Base-by-base conservation (phyloP, 2,329 filamentous ascomycete species). In the Trematosphaeria pertusa region DNA sequence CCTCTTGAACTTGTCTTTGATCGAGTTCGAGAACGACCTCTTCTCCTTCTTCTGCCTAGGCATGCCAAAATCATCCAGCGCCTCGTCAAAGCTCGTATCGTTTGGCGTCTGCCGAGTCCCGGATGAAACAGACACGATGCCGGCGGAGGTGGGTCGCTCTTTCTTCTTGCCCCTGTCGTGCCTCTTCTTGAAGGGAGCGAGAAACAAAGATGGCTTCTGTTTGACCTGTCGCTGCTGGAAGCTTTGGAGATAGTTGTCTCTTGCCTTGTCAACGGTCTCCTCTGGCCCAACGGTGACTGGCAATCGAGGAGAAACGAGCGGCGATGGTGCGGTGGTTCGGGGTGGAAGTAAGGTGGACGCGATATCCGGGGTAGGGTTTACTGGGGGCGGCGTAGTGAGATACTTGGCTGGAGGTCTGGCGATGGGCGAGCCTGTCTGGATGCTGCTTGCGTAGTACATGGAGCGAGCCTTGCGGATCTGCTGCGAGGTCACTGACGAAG, bases 1-100 rank as follows among this genome's bases (percentile, higher is more conserved):
- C 28, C 70, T 79, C 65, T 80, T 87, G 48, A 91, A 59, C 47
- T 78, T 88, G 37, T 76, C 79, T 59, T 80, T 87, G 30, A 91
- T 60, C 0, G 80, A 81, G 12, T 76, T 79, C 0, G 87, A 89
- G 11, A 85, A 81, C 22, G 83, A 85, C 18, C 87, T 78, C 9
- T 82, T 81, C 39, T 80, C 84, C 21, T 73, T 62, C 3, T 81
- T 78, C 15, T 71, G 55, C 2, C 44, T 56, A 4, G 61, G 58
- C 34, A 62, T 53, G 32, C 40, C 43, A 33, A 59, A 59, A 2
- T 66, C 63, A 11, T 30, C 48, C n/a, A 61, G n/a, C 11, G 50
- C 50, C 3, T 60, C 57, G 2, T 34, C 31, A 1, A 38, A 14
- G 31, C 15, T 59, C 19, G 47, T 43, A 3, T 60, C 57, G 3